Conservation (phyloP, 371 early-diverging fungal genomes). For the Saksenaea oblongispora region DNA sequence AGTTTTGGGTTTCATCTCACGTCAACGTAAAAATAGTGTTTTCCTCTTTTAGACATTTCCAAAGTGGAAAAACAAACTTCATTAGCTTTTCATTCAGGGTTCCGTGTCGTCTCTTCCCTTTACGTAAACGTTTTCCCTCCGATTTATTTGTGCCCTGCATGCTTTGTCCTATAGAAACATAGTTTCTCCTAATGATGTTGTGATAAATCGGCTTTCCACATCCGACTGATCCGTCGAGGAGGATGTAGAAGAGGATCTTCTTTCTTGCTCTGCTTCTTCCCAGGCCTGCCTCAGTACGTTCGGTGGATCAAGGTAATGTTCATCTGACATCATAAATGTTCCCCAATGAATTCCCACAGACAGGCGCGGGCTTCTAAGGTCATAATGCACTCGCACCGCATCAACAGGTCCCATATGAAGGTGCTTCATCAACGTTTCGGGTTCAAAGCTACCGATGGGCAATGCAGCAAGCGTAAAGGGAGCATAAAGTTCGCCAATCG, state of each 20-base stretch:
- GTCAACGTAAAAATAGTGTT: background rate
- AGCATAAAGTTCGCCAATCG: conserved; percentile 52
- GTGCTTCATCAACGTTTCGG: conserved; percentile 47
- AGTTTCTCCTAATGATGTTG: conserved; percentile 33
- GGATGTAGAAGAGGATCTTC: conserved; percentile 1
- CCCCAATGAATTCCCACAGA: conserved; percentile 67
- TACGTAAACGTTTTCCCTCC: background rate
- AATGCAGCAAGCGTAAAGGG: conserved; percentile 58
- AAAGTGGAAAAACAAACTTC: background rate
- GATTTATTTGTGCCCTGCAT: background rate
- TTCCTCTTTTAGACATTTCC: background rate
- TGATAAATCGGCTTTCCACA: conserved; percentile 29
- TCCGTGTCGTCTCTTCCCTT: background rate
- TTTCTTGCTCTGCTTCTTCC: conserved; percentile 11
- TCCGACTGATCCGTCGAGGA: background rate
- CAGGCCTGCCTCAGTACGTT: conserved; percentile 36
- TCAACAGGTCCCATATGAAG: conserved; percentile 61
- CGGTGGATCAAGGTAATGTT: conserved; percentile 69
- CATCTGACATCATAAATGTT: conserved; percentile 66
- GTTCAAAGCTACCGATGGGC: conserved; percentile 62
- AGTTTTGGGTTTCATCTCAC: background rate
- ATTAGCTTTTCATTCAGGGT: background rate
- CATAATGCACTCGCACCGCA: conserved; percentile 54
- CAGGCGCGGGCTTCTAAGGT: conserved; percentile 39
- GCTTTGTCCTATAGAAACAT: background rate